Percentiles rank a stretch among this genome's conserved stretches.
Conservation (phyloP, 331 rosid species). For the Malus hybrid region DNA sequence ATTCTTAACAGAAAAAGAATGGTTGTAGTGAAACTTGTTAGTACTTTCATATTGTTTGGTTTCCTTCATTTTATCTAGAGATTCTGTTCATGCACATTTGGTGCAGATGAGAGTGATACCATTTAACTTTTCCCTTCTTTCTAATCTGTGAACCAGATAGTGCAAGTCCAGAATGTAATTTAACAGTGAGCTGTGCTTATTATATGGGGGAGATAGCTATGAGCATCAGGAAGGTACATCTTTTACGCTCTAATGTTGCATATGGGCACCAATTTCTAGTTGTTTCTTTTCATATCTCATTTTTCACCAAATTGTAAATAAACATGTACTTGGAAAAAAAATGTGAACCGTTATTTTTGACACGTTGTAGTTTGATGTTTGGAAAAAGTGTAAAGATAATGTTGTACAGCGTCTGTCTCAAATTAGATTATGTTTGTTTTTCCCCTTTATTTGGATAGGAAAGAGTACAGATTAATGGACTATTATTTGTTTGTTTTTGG, state of each 20-base stretch:
- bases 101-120: neutral
- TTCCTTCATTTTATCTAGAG: neutral
- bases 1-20: neutral
- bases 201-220: constrained; percentile 88
- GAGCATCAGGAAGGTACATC: constrained; percentile 85
- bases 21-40: neutral
- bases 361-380: too few species aligned
- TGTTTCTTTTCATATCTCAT: too few species aligned
- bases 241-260: constrained; percentile 12
- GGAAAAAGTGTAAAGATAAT: too few species aligned
- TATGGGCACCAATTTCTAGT: too few species aligned
- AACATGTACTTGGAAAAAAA: too few species aligned
- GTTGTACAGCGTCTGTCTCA: too few species aligned
- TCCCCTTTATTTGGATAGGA: too few species aligned
- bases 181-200: constrained; percentile 68
- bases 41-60: neutral
- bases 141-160: constrained; percentile 41
- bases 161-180: constrained; percentile 74
- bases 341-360: too few species aligned
- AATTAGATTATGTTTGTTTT: too few species aligned
- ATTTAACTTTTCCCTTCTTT: neutral
- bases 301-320: too few species aligned
- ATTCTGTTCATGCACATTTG: neutral
- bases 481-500: too few species aligned
- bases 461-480: too few species aligned